Evolutionary conservation across 1,284 basidiomycete genomes (phyloP), one percentile per base, ranked within the genome.

Genomic region (Gomphus bonarii): DNA sequence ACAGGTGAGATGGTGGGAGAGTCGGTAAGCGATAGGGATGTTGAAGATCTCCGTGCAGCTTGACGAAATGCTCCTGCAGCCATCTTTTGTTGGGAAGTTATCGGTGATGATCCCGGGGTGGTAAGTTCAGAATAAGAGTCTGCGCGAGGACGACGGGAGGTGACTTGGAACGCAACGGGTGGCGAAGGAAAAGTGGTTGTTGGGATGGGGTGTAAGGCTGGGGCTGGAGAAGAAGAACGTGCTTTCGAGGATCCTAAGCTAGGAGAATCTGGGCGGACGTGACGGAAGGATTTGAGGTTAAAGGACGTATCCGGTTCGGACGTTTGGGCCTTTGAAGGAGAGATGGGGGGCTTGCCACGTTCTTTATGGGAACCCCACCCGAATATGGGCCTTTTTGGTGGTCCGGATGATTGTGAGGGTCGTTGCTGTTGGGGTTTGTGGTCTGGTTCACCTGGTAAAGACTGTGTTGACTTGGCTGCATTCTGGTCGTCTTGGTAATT

Each of bases 261-360:
- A 64, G 72, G 65, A 16, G 71, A 62, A 22, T 65, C 66, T 16
- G 75, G 65, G 28, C 74, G 66, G 55, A 88, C 70, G 64, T 87
- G 85, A 35, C 84, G 76, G 68, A 88, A 88, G 2, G 85, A 75
- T 63, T 78, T 84, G 61, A 88, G 77, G 67, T 84, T 85, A 59
- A 74, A 71, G 1, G 71, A 69, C 0, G 68, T 67, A 31, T 64
- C 59, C 53, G 57, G 59, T 42, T 59, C 48, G 11, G 43, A 16
- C 11, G 54, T 2, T 42, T 9, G 4, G 36, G 61, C 18, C 55
- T 63, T 47, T 54, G 42, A 18, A 52, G 55, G 43, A 49, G 59
- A 18, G 28, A 33, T 20, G 16, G 61, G 60, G n/a, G n/a, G n/a
- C 50, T 62, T 62, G 18, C 59, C 55, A 40, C 62, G 59, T 11